Base-by-base conservation (phyloP, 192 early-diverging fungal genomes). In the Coemansia aciculifera region DNA sequence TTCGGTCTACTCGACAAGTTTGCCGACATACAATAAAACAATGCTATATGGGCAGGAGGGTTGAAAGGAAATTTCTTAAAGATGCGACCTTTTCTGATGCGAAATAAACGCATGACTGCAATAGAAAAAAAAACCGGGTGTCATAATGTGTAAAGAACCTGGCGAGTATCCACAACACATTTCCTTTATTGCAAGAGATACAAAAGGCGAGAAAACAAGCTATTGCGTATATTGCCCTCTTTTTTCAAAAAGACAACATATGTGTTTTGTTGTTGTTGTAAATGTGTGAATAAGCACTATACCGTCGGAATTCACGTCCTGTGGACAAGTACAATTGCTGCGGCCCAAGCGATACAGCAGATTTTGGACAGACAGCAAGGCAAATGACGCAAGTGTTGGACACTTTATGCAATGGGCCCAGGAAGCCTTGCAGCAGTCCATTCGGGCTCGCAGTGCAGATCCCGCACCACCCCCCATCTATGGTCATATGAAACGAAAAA, bases 401-500 rank as follows among this genome's bases (percentile, higher is more conserved):
- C 54, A 56, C 54, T 56, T 56, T 56, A 56, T 56, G 54, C 54
- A 56, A 56, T 29, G 27, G 13, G 27, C 29, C 54, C 31, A 57
- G 15, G 29, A 31, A 32, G 54, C 54, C 54, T 31, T 57, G 54
- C 54, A 57, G 54, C 54, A 57, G 54, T 57, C 54, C 54, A 32
- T 5, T 15, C 29, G 29, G 54, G 54, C 54, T 17, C 54, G 54
- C 54, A 57, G 54, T 31, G 54, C 54, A 32, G 23, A 57, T 57
- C 54, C 46, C 39, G 10, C 39, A 40, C 46, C 43, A 17, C 46
- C 19, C 21, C 19, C 29, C 54, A 7, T 31, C 54, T 31, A 57
- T 34, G 54, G 54, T 32, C 54, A 57, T 57, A 57, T 57, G 54
- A 32, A n/a, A 31, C 15, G 29, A 52, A 10, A 21, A 32, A 17